These are phyloP conservation scores for Lathyrus aphaca DNA, from an alignment of 306 rosid species.

Conservation along the genomic window DNA sequence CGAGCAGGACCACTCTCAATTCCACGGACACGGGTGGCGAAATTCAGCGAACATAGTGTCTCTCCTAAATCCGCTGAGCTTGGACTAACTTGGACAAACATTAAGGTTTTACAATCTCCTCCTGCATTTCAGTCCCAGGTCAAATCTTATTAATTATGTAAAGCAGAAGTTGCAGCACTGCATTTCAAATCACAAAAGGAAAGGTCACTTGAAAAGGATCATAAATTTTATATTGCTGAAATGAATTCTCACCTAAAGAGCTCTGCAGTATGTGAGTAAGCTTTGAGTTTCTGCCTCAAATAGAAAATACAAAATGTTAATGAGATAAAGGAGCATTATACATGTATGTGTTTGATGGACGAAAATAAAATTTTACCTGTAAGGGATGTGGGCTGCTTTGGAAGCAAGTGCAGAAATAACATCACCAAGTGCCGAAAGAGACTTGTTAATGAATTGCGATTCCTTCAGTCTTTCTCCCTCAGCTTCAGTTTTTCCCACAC, in stretches of 20 bases:
- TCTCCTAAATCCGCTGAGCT: constrained; percentile 82
- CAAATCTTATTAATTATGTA: constrained; percentile 36
- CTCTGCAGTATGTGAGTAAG: constrained; percentile 97
- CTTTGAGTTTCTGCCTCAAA: constrained; percentile 80
- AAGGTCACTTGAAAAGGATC: neutral
- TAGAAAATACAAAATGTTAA: constrained; percentile 35
- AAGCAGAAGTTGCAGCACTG: constrained; percentile 8
- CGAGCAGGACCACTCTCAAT: constrained; percentile 92
- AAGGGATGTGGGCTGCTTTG: constrained; percentile 86
- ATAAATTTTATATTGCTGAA: constrained; percentile 22
- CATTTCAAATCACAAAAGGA: constrained; percentile 12
- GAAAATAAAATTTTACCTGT: constrained; percentile 58
- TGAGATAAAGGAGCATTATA: constrained; percentile 22
- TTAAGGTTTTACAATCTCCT: constrained; percentile 96
- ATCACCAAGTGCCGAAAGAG: constrained; percentile 96
- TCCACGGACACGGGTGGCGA: constrained; percentile 92
- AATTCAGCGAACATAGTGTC: constrained; percentile 89
- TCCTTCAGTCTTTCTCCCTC: constrained; percentile 98
- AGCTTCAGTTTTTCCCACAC: constrained; percentile 93
- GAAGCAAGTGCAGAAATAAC: constrained; percentile 95
- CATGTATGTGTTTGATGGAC: neutral
- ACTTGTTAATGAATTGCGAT: constrained; percentile 94
- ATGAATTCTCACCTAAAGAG: constrained; percentile 73
- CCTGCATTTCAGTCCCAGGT: constrained; percentile 61
- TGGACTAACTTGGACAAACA: constrained; percentile 97